phyloP scores from a whole-genome alignment of 441 rosid genomes.

The Pelargonium australe region DNA sequence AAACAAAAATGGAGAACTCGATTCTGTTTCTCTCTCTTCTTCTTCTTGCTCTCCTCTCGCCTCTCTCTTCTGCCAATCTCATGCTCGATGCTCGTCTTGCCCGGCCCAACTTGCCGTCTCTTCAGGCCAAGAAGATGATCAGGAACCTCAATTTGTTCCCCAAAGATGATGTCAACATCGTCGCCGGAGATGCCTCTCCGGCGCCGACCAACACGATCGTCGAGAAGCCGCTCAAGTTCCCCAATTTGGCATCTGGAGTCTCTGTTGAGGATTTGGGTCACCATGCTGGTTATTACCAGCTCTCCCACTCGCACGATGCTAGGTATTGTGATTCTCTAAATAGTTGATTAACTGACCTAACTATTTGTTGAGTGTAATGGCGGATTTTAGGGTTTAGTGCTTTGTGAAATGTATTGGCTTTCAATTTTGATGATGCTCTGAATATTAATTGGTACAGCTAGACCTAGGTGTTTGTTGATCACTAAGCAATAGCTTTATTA shows the following conservation, averaged over 20 bases:
- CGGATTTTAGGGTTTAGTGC: background rate
- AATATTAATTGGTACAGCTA: background rate
- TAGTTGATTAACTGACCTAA: background rate
- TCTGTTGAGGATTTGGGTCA: constrained; percentile 76
- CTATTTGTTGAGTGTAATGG: background rate
- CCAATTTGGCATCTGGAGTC: constrained; percentile 36
- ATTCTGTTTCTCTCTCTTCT: constrained; percentile 21
- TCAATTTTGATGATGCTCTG: background rate
- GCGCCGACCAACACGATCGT: constrained; percentile 33
- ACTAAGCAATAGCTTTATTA: too few species aligned
- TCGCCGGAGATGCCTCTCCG: constrained; percentile 21
- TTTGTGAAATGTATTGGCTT: background rate
- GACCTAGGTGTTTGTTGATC: background rate
- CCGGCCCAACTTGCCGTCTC: constrained; percentile 50
- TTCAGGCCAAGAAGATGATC: constrained; percentile 66
- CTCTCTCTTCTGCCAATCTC: constrained; percentile 24
- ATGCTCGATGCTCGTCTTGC: constrained; percentile 20
- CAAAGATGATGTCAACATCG: constrained; percentile 53
- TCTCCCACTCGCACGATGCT: constrained; percentile 65
- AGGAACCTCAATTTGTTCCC: constrained; percentile 79
- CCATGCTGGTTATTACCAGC: constrained; percentile 89
- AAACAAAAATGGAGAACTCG: constrained; percentile 25
- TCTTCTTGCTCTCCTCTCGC: constrained; percentile 26
- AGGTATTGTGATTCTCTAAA: constrained; percentile 32
- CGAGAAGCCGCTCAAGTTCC: constrained; percentile 64